Conservation (phyloP, 1,284 basidiomycete species). For the Xanthoconium separans region DNA sequence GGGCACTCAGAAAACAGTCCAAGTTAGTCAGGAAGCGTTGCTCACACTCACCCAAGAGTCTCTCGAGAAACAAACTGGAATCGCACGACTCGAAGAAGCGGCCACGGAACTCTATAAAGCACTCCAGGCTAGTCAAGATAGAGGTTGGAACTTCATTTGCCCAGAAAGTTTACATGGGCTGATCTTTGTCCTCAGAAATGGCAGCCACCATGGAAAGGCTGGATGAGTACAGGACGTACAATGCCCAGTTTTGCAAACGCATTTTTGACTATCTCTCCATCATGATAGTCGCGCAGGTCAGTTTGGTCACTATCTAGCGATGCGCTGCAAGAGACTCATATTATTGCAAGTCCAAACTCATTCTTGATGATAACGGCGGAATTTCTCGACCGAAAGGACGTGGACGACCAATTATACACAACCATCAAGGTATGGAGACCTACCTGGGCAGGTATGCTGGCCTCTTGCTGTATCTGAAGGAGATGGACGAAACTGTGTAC, state of each 20-base stretch:
- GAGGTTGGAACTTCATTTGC: constrained; percentile 47
- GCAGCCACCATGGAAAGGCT: constrained; percentile 91
- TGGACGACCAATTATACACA: constrained; percentile 50
- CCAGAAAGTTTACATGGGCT: not conserved
- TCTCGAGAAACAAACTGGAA: constrained; percentile 74
- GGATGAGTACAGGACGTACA: constrained; percentile 86
- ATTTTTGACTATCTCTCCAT: constrained; percentile 87
- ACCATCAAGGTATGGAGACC: constrained; percentile 74
- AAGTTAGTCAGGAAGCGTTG: constrained; percentile 81
- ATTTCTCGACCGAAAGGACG: constrained; percentile 42
- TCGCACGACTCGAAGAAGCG: constrained; percentile 79
- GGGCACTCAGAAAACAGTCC: constrained; percentile 80
- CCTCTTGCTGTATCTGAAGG: constrained; percentile 90
- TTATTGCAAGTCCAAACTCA: constrained; percentile 54
- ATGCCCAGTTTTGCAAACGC: constrained; percentile 89
- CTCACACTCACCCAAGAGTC: constrained; percentile 82
- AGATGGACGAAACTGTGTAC: constrained; percentile 88
- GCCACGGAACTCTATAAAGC: constrained; percentile 94
- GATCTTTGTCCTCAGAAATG: constrained; percentile 59
- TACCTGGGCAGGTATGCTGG: constrained; percentile 89
- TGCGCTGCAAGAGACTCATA: constrained; percentile 8
- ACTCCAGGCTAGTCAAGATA: constrained; percentile 86
- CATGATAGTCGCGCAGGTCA: constrained; percentile 84
- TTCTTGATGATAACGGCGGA: constrained; percentile 62
- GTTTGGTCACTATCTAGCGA: constrained; percentile 12